phyloP scores from a whole-genome alignment of 192 early-diverging fungal species.

The Piromyces sp. region DNA sequence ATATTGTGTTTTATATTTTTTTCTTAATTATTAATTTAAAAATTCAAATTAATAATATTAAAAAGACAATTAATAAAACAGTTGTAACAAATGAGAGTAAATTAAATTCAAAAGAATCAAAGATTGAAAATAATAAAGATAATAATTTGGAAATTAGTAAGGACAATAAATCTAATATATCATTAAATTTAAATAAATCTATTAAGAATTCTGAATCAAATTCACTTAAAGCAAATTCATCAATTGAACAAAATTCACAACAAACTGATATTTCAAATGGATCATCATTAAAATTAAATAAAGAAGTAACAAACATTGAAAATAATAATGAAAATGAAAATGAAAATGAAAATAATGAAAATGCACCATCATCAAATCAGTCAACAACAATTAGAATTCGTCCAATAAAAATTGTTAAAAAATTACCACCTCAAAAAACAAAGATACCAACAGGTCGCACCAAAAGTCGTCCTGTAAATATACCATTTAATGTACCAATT shows the following conservation, averaged over 20 bases:
- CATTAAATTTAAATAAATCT: background rate
- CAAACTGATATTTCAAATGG: background rate
- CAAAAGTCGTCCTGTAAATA: background rate
- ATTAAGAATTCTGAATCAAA: background rate
- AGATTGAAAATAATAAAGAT: no score
- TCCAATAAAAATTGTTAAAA: background rate
- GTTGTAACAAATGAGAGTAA: no score
- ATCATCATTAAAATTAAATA: background rate
- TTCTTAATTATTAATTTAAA: background rate
- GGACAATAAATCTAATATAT: background rate
- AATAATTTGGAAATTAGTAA: background rate
- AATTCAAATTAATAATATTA: no score
- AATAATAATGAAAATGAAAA: background rate
- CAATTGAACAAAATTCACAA: background rate
- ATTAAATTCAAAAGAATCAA: no score
- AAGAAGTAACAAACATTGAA: background rate
- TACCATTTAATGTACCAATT: background rate
- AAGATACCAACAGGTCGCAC: background rate
- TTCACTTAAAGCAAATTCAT: background rate
- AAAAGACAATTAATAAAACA: no score
- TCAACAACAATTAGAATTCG: background rate
- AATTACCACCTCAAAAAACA: background rate
- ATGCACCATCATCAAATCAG: background rate
- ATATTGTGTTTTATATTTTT: background rate
- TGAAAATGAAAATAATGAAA: background rate